Base-by-base conservation (phyloP, 2,329 filamentous ascomycete genomes). In the Aspergillus piperis region DNA sequence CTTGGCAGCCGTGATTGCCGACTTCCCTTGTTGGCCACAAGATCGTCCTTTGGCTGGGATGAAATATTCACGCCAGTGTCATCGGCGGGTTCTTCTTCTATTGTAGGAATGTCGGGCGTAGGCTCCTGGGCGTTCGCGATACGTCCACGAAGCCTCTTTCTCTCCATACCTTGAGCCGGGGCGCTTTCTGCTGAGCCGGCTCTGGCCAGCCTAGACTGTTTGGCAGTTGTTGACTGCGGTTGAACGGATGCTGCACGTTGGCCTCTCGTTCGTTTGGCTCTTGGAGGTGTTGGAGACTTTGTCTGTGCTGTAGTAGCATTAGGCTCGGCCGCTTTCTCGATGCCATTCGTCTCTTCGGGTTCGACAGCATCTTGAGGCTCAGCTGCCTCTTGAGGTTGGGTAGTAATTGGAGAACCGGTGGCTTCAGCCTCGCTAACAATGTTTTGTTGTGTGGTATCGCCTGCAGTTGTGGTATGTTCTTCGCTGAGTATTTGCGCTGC, bases 111-210 rank as follows among this genome's bases (percentile, higher is more conserved):
- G 25, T 56, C 47, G 8, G 54, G 17, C 25, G 52, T 58, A 19
- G 39, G 42, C 11, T 61, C 54, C 5, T 38, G 21, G 8, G 19
- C 58, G 42, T 63, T 68, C 17, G 38, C 41, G 11, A 60, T 63
- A 38, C 56, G 62, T 3, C 41, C 54, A 15, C 62, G 62, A 41
- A 23, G 38, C 8, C 56, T 59, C 38, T 59, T 62, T 32, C 27
- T 48, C 30, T 15, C 41, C 27, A 41, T 50, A 8, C 21, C 54
- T 8, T 58, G 25, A 30, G 30, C 30, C 21, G 56, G 53, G 11
- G 51, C 52, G 19, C 36, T 38, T 54, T 55, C 61, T 11, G 30
- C 19, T 8, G 58, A 32, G 13, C 25, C 38, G n/a, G n/a, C 51
- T 27, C 30, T 47, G 6, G 32, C 39, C 21, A 54, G 17, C 15